Evolutionary conservation across 2,329 filamentous ascomycete species (phyloP), one percentile per base, ranked within the genome.

Genomic region (Talaromyces atroroseus): DNA sequence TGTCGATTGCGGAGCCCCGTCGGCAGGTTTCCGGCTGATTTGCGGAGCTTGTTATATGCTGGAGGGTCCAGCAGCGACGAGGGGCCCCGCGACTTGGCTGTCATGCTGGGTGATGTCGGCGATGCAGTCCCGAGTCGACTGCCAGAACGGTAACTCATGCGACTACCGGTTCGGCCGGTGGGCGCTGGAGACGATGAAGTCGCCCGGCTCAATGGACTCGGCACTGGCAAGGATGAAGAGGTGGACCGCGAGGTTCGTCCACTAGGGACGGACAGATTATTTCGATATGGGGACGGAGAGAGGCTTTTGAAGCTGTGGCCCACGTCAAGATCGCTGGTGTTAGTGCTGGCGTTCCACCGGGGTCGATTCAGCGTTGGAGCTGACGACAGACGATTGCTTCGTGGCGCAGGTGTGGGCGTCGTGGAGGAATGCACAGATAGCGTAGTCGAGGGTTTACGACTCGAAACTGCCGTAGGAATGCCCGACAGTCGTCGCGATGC

Each of bases 261-360:
- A 62, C 65, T 23, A 62, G 54, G 14, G 65, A 63, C n/a, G 12
- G 65, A 62, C 10, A 68, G 68, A 38, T 64, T 63, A 48, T 74
- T 76, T 51, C 70, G 65, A 57, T 68, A 82, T 0, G 83, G 80
- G 59, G 80, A 84, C 0, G 84, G 82, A 1, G 82, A 82, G 6
- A 82, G 71, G 11, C 86, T 82, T 63, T 83, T 86, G 72, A 84
- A 87, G 67, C 83, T 83, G 68, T 88, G 85, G 24, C 85, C 84
- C n/a, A 82, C 81, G 32, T 86, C 80, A n/a, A 84, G 75, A 59
- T 84, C 80, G 6, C 74, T 74, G 4, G 82, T 80, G 64, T 87
- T 90, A 5, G 84, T 82, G 29, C 85, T 88, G 11, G 65, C 67
- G 66, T 86, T 92, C 89, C 89, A 94, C 57, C 84, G 81, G 3